phyloP scores from a whole-genome alignment of 164 flowering plant species.

The Nymphaea colorata region DNA sequence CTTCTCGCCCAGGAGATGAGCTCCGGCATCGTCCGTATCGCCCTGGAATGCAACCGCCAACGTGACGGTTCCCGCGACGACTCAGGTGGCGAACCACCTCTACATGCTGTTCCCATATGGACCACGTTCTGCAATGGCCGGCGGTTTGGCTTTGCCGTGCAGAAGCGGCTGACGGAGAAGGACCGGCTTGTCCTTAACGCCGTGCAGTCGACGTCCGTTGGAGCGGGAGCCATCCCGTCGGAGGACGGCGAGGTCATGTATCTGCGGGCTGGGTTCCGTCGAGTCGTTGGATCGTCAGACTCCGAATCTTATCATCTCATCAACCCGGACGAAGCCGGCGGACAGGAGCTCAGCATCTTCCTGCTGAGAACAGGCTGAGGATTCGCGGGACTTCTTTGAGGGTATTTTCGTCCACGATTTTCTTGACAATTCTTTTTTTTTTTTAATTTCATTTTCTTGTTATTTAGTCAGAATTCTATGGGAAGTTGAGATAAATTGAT shows the following conservation, averaged over 20 bases:
- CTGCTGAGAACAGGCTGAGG: slow-evolving; percentile 45
- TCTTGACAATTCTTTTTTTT: too few species aligned
- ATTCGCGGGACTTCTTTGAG: neutral
- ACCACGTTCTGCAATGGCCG: slow-evolving; percentile 59
- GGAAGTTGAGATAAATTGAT: too few species aligned
- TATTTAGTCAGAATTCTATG: too few species aligned
- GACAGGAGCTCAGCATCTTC: slow-evolving; percentile 81
- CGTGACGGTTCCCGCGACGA: neutral
- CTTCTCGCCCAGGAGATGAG: slow-evolving; percentile 64
- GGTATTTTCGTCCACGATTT: too few species aligned
- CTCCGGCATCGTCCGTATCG: slow-evolving; percentile 57
- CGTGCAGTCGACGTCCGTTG: slow-evolving; percentile 59
- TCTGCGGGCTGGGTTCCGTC: slow-evolving; percentile 76
- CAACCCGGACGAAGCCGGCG: slow-evolving; percentile 45
- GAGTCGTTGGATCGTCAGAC: slow-evolving; percentile 53
- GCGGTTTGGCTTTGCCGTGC: slow-evolving; percentile 46
- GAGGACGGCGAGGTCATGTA: slow-evolving; percentile 27
- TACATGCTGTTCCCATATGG: slow-evolving; percentile 64
- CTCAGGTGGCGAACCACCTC: slow-evolving; percentile 11
- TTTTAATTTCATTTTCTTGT: too few species aligned
- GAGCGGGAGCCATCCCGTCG: slow-evolving; percentile 65
- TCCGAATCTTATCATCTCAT: slow-evolving; percentile 77
- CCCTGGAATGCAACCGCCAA: slow-evolving; percentile 37
- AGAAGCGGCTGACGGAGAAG: slow-evolving; percentile 27
- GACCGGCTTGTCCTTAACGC: slow-evolving; percentile 36